These are phyloP conservation scores for Dendrobium chrysotoxum DNA, from an alignment of 106 monocot genomes.

Conservation along the genomic window DNA sequence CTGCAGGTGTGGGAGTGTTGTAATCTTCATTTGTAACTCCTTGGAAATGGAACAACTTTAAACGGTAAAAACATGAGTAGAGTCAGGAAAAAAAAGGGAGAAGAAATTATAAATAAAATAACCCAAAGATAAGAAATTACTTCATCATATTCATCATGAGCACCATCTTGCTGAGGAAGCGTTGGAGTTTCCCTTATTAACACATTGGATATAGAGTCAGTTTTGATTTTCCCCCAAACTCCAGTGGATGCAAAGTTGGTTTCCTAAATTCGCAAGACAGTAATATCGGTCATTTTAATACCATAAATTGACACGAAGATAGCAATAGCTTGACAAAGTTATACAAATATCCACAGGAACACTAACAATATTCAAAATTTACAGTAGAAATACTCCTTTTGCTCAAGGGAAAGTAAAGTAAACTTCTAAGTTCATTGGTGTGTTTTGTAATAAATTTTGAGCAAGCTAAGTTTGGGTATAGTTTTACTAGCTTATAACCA, in stretches of 20 bases:
- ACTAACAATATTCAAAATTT: background rate
- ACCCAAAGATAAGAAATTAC: conserved; percentile 22
- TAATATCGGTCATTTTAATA: conserved; percentile 2
- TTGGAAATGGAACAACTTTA: conserved; percentile 51
- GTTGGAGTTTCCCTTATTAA: conserved; percentile 9
- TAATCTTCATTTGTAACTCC: conserved; percentile 66
- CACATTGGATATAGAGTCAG: conserved; percentile 4
- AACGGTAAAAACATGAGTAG: conserved; percentile 12
- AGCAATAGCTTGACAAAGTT: background rate
- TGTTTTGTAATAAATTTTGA: background rate
- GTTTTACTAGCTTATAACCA: background rate
- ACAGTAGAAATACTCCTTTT: background rate
- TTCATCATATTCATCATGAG: conserved; percentile 74
- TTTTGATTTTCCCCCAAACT: background rate
- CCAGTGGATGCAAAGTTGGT: conserved; percentile 13
- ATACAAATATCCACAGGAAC: background rate
- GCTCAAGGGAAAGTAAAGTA: background rate
- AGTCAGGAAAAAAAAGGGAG: conserved; percentile 8
- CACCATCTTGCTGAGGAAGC: conserved; percentile 83
- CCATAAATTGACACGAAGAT: background rate
- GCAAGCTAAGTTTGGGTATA: background rate
- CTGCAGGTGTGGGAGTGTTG: conserved; percentile 50
- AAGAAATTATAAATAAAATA: conserved; percentile 1
- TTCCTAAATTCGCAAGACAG: conserved; percentile 15
- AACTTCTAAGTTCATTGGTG: background rate